Percentiles rank a stretch among this genome's conserved stretches.
Conservation (phyloP, 2,329 filamentous ascomycete genomes). For the Colletotrichum incanum region DNA sequence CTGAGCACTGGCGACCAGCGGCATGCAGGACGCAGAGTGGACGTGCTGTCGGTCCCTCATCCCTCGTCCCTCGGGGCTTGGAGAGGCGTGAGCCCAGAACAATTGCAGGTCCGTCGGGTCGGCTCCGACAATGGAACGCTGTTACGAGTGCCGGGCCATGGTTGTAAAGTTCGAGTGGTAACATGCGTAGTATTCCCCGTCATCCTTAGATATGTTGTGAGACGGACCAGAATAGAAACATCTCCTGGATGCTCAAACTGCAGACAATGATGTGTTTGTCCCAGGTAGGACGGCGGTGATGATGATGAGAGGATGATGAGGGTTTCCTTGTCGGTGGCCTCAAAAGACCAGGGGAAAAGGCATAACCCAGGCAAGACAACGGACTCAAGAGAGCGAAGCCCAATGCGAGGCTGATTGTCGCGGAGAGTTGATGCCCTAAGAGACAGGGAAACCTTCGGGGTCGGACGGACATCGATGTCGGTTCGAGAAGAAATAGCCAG, state of each 20-base stretch:
- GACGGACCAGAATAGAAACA: constrained; percentile 6
- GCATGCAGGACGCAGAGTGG: background rate
- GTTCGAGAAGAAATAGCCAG: background rate
- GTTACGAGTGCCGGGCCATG: background rate
- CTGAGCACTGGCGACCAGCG: background rate
- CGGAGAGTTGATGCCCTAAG: background rate
- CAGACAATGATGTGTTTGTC: background rate
- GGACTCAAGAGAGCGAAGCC: background rate
- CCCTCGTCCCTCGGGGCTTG: background rate
- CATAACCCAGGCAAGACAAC: background rate
- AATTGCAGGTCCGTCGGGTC: constrained; percentile 23
- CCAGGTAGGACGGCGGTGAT: background rate
- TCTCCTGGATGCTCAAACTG: background rate
- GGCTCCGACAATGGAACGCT: constrained; percentile 36
- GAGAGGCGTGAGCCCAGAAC: constrained; percentile 26
- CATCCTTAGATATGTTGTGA: background rate
- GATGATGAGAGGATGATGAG: background rate
- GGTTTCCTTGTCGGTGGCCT: constrained; percentile 2
- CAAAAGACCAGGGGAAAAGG: background rate
- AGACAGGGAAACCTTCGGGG: background rate
- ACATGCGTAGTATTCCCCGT: background rate
- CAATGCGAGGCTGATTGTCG: background rate
- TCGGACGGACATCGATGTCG: background rate
- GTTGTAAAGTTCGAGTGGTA: background rate
- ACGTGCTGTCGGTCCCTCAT: background rate